Base-by-base conservation (phyloP, 768 basidiomycete species). In the Pleurotus platypus region DNA sequence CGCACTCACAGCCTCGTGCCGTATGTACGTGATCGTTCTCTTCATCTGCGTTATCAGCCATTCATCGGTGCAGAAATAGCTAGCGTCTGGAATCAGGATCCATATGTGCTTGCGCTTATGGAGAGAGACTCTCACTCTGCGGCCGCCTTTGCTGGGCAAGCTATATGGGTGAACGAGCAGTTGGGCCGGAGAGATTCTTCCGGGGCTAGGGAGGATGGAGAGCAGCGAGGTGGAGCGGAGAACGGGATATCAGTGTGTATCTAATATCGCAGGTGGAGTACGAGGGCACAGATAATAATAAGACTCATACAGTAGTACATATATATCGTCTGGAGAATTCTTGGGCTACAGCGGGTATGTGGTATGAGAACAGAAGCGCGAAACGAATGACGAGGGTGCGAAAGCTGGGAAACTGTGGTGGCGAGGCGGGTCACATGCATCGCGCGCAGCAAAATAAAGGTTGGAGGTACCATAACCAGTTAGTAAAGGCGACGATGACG, bases 341-440 rank as follows among this genome's bases (percentile, higher is more conserved):
- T 54, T 54, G 35, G 35, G 51, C 51, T 54, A 54, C 51, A 54
- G 42, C 3, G 51, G 49, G 51, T 48, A 48, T 48, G 51, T 42
- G 49, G 38, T 13, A 30, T 37, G 49, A 7, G 35, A 37, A 30
- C 30, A 35, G 30, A 35, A 35, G 30, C 30, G 11, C 5, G 30
- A 39, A 51, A 16, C 2, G 30, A 51, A 37, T 38, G 49, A 42
- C 13, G 40, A 8, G 42, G 24, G 40, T 37, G 39, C 18, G 39
- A 54, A 42, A 8, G 9, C 20, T 35, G 51, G 39, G 20, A 37
- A 24, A 20, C 20, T 22, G 24, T 5, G 49, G 15, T 40, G 15
- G n/a, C n/a, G 20, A 16, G n/a, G 51, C n/a, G 30, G 11, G 12
- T 18, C n/a, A 26, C 16, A 37, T 30, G 38, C 38, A 22, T 20